Evolutionary conservation across 371 early-diverging fungal genomes (phyloP), one percentile per base, ranked within the genome.

Genomic region (Fennellomyces sp.): DNA sequence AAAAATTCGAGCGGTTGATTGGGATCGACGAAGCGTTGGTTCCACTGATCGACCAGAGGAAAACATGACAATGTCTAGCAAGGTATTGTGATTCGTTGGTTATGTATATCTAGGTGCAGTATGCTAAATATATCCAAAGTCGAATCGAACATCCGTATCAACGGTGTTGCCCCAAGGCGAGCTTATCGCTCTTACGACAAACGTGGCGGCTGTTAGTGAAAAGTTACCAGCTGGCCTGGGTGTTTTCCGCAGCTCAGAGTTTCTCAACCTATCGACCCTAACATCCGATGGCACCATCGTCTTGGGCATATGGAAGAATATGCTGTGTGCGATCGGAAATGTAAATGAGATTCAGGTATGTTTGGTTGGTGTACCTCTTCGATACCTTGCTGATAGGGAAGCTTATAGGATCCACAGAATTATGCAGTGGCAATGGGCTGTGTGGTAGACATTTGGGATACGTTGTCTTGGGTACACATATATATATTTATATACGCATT

Each of bases 371-470:
- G n/a, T n/a, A n/a, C n/a, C n/a, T n/a, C n/a, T n/a, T n/a, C n/a
- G n/a, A n/a, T n/a, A n/a, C 7, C 25, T 27, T 29, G 15, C 2
- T 51, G 28, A 25, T 33, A n/a, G 11, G 7, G 21, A 45, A 33
- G 31, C 25, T 4, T 39, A 2, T 50, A 87, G 80, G 69, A 66
- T 26, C 84, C 88, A 15, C 72, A 78, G 29, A 85, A 85, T 25
- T 84, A 91, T 66, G 80, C 83, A 0, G 86, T 87, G n/a, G 90
- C 89, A 6, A 85, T 91, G 60, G 66, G 73, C 2, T 90, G 90
- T 58, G 61, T 91, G 5, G 85, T 88, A 4, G 79, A 87, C 19
- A 79, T 91, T 19, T 88, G 86, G 86, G 91, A 91, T 51, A 76
- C 76, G 1, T 61, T 93, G 38, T 79, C 69, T 49, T 71, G 77